Percentiles rank a stretch among this genome's conserved stretches.
These are phyloP conservation scores for Nitzschia sp. DNA, from an alignment of 108 stramenopile genomes.

Conservation along the genomic window DNA sequence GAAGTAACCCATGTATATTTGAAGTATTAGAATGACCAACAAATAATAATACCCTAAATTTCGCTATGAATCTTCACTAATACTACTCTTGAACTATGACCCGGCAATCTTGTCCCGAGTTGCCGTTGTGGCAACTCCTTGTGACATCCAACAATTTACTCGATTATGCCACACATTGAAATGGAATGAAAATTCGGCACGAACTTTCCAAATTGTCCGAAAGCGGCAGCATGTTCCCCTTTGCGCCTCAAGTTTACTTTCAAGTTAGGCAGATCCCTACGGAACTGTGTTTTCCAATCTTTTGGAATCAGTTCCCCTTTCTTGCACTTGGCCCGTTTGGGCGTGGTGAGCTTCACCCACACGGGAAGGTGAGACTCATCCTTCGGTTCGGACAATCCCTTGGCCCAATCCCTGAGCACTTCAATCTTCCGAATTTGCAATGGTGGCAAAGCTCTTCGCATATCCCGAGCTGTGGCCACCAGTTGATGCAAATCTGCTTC, in stretches of 20 bases:
- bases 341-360: background rate
- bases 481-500: constrained; percentile 25
- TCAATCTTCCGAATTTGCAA: constrained; percentile 37
- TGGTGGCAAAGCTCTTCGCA: constrained; percentile 25
- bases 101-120: too few species aligned
- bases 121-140: too few species aligned
- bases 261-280: constrained; percentile 24
- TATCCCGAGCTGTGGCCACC: constrained; percentile 6
- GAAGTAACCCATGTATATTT: too few species aligned
- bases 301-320: constrained; percentile 24
- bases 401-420: constrained; percentile 32
- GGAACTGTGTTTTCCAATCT: constrained; percentile 28
- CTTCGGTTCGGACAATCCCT: constrained; percentile 13
- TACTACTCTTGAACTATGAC: too few species aligned
- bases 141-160: background rate
- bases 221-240: constrained; percentile 12
- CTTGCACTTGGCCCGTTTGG: background rate
- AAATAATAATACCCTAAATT: too few species aligned
- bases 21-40: too few species aligned
- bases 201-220: constrained; percentile 7
- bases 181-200: constrained; percentile 11
- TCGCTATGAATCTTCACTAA: too few species aligned
- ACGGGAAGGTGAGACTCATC: constrained; percentile 7
- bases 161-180: constrained; percentile 17
- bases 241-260: constrained; percentile 23